Conservation (phyloP, 1,284 basidiomycete species). For the Phlebopus sp. region DNA sequence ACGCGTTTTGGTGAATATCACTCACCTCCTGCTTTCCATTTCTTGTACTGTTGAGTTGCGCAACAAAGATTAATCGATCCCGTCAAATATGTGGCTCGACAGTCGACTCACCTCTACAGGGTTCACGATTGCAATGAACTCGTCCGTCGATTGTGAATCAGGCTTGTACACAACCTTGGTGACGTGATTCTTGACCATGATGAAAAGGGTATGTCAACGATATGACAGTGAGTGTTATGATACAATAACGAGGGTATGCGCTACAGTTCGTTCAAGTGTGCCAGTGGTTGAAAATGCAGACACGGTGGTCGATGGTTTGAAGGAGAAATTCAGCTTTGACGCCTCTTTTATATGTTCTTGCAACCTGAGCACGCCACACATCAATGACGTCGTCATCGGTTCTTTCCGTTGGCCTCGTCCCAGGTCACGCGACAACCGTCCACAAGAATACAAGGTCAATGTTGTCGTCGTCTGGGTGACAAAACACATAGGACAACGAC, state of each 20-base stretch:
- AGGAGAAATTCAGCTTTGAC: conserved; percentile 1
- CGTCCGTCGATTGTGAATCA: conserved; percentile 63
- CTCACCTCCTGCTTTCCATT: conserved; percentile 77
- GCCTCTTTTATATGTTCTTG: conserved; percentile 30
- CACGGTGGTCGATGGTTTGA: conserved; percentile 11
- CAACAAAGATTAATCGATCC: conserved; percentile 10
- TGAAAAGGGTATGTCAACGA: conserved; percentile 16
- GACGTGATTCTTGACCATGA: conserved; percentile 47
- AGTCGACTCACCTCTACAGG: conserved; percentile 51
- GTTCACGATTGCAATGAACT: conserved; percentile 69
- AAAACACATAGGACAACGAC: neutral
- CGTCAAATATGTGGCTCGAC: conserved; percentile 5
- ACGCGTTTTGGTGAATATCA: conserved; percentile 14
- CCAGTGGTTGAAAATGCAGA: conserved; percentile 2
- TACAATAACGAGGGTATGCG: conserved; percentile 9
- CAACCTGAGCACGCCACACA: conserved; percentile 11
- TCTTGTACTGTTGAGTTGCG: conserved; percentile 55
- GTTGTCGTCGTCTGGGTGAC: neutral
- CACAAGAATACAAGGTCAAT: neutral
- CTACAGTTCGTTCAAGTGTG: conserved; percentile 2
- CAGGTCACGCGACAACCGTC: conserved; percentile 34
- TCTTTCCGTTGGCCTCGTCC: conserved; percentile 9
- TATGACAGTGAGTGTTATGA: conserved; percentile 8
- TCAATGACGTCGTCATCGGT: conserved; percentile 36
- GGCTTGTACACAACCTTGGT: conserved; percentile 79